Conservation (phyloP, 208 protist species). For the Crithidia fasciculata region DNA sequence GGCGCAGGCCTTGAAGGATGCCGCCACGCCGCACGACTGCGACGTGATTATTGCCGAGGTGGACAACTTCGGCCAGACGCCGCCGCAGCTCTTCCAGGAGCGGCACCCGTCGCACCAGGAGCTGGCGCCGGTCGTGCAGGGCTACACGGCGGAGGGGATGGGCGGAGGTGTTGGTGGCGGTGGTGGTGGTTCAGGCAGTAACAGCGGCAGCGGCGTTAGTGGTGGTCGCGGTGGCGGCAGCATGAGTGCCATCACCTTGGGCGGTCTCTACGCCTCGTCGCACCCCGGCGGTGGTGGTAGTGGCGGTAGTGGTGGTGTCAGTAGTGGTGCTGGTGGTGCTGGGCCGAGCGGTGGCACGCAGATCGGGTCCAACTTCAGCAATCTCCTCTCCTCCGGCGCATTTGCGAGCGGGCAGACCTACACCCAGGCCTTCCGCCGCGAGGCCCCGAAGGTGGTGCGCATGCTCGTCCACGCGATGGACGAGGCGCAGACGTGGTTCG, state of each 20-base stretch:
- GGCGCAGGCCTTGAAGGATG: constrained; percentile 77
- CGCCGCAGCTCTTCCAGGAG: constrained; percentile 93
- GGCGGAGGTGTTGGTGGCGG: neutral
- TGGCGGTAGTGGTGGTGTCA: neutral
- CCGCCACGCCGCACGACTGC: constrained; percentile 77
- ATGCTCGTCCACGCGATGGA: constrained; percentile 78
- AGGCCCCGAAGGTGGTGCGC: constrained; percentile 63
- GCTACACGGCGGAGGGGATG: constrained; percentile 1
- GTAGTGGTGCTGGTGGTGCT: neutral
- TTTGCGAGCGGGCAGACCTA: constrained; percentile 55
- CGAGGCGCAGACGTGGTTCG: constrained; percentile 50
- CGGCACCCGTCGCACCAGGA: constrained; percentile 90
- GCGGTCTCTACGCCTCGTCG: constrained; percentile 25
- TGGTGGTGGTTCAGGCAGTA: neutral
- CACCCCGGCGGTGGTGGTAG: neutral
- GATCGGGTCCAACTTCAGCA: constrained; percentile 25
- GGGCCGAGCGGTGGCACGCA: constrained; percentile 10
- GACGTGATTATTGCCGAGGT: constrained; percentile 94
- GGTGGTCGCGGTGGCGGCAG: neutral
- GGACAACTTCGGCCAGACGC: constrained; percentile 98
- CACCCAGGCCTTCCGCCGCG: constrained; percentile 62
- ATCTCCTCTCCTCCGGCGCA: constrained; percentile 23
- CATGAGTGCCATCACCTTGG: constrained; percentile 24
- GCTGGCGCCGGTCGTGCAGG: constrained; percentile 50
- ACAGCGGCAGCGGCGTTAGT: constrained; percentile 5